A percentile compares a stretch with the other conserved stretches of the same genome.
Conservation (phyloP, 257 asterid genomes). For the Marsdenia floribunda region DNA sequence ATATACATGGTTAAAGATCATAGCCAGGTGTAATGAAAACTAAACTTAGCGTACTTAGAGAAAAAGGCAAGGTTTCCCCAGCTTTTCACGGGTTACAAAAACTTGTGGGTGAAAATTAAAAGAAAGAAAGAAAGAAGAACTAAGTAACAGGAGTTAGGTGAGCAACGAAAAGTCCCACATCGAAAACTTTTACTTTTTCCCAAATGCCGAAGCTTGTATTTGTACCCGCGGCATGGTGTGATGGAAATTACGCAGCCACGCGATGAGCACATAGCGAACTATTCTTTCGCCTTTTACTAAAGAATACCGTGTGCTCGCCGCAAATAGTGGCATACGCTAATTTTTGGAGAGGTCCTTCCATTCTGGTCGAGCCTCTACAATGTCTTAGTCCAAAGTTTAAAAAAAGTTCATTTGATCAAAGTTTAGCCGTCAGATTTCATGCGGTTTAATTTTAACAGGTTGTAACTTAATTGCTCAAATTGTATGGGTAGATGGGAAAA, state of each 20-base stretch:
- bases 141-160: neutral
- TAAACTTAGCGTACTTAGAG: neutral
- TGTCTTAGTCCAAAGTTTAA: neutral
- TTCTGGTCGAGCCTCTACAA: neutral
- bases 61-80: neutral
- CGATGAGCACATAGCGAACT: slow-evolving; percentile 8
- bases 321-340: neutral
- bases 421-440: no score
- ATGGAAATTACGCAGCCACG: neutral
- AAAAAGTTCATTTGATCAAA: no score
- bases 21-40: neutral
- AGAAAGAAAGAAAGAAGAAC: no score
- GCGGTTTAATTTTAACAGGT: no score
- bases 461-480: no score
- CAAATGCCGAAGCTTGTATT: neutral
- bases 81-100: neutral
- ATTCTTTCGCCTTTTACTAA: slow-evolving; percentile 16
- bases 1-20: neutral
- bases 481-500: no score
- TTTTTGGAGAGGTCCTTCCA: neutral
- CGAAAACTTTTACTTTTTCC: neutral
- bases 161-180: neutral
- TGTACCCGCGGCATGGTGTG: neutral
- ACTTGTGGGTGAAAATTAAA: no score
- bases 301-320: slow-evolving; percentile 10